phyloP scores from a whole-genome alignment of 2,329 filamentous ascomycete genomes.

The Hypoxylon sp. region DNA sequence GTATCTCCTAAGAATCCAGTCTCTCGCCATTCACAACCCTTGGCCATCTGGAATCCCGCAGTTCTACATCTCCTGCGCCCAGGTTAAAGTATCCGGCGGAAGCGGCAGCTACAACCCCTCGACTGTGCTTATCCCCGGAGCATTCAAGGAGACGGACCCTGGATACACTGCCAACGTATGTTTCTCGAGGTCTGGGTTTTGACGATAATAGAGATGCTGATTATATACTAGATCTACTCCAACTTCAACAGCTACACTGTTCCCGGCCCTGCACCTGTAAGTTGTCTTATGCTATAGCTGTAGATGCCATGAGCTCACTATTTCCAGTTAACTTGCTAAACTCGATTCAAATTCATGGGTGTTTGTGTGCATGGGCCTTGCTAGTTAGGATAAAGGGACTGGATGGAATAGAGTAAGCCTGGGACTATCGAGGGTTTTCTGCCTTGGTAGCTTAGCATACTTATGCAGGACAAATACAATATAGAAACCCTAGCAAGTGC shows the following conservation, averaged over 20 bases:
- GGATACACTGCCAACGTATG: conserved; percentile 63
- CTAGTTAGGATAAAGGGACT: background rate
- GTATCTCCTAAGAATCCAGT: conserved; percentile 72
- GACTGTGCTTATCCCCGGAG: conserved; percentile 57
- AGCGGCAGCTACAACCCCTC: conserved; percentile 52
- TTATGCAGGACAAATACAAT: background rate
- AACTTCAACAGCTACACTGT: conserved; percentile 55
- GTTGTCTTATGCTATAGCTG: background rate
- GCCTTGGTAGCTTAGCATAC: background rate
- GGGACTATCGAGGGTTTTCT: background rate
- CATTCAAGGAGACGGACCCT: conserved; percentile 58
- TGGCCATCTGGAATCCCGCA: conserved; percentile 60
- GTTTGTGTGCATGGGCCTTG: background rate
- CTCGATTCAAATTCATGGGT: background rate
- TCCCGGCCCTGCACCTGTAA: conserved; percentile 51
- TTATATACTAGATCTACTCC: conserved; percentile 47
- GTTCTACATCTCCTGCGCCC: conserved; percentile 65
- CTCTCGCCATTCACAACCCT: conserved; percentile 73
- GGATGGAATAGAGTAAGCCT: background rate
- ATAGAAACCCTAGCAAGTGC: background rate
- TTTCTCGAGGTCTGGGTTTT: background rate
- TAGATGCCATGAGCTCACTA: conserved; percentile 8
- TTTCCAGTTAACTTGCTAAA: conserved; percentile 38
- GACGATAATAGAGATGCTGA: background rate
- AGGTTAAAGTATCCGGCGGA: conserved; percentile 62